Conservation (phyloP, 2,329 filamentous ascomycete species). For the Scopulariopsis brevicaulis region DNA sequence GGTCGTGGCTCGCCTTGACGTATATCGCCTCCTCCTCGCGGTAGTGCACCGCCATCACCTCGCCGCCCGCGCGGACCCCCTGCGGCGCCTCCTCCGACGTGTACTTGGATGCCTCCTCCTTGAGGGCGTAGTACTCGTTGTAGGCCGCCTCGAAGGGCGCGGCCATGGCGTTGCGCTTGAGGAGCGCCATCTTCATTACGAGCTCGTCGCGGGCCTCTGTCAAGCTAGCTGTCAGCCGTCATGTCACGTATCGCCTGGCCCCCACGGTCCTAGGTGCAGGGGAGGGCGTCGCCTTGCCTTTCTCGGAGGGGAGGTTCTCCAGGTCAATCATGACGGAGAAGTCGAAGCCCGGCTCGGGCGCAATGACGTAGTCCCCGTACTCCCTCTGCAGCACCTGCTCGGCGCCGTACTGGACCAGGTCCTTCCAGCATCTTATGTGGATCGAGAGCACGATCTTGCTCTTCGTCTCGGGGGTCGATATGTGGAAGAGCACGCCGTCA, state of each 20-base stretch:
- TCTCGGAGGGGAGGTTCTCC: slow-evolving; percentile 70
- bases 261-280: not conserved
- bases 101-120: slow-evolving; percentile 83
- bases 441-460: slow-evolving; percentile 91
- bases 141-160: slow-evolving; percentile 97
- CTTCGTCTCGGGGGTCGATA: slow-evolving; percentile 91
- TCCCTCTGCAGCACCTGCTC: slow-evolving; percentile 85
- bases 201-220: slow-evolving; percentile 76
- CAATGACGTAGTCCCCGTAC: slow-evolving; percentile 84
- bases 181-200: slow-evolving; percentile 72
- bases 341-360: slow-evolving; percentile 84
- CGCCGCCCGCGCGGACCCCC: slow-evolving; percentile 76
- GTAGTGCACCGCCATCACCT: slow-evolving; percentile 95
- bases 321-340: slow-evolving; percentile 89
- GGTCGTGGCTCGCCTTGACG: slow-evolving; percentile 93
- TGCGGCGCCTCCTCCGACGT: slow-evolving; percentile 90
- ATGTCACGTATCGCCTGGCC: no score
- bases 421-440: slow-evolving; percentile 86
- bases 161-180: slow-evolving; percentile 98
- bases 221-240: not conserved
- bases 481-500: slow-evolving; percentile 96
- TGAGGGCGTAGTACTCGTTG: slow-evolving; percentile 76
- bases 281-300: slow-evolving; percentile 38
- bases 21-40: slow-evolving; percentile 98
- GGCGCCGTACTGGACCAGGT: slow-evolving; percentile 87